Base-by-base conservation (phyloP, 1,284 basidiomycete genomes). In the Irpex sp. region DNA sequence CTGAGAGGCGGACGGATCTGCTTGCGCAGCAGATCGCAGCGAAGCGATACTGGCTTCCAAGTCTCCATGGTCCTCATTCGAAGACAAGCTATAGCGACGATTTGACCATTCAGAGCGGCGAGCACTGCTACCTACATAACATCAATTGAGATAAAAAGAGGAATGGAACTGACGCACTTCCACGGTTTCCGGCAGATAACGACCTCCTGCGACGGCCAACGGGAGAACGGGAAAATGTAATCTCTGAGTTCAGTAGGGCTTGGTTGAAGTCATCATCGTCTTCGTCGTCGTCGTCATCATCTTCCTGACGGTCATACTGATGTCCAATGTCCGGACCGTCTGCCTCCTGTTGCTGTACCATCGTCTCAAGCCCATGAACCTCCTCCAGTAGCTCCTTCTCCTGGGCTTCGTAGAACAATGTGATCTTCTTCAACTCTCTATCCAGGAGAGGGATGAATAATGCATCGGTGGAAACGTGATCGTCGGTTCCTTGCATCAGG, bases 371-470 rank as follows among this genome's bases (percentile, higher is more conserved):
- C 17, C 84, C 79, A 1, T 79, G 77, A 5, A 92, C 78, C 35
- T 92, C 88, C 1, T 82, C 81, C 11, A 86, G 70, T 0, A 96
- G 74, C 63, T 95, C 92, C 47, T 81, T 83, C 69, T 92, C 88
- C 74, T 95, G 93, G 5, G 78, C 71, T 62, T 85, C 83, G 75
- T 98, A 98, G 74, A 98, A 98, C 0, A 80, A 66, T 36, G 81
- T 79, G 21, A 98, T 90, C 81, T 97, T 98, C 71, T 82, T 79
- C 50, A 97, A 80, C 71, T 99, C 95, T 63, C 84, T 81, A 74
- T 97, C 91, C 37, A 98, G 82, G 0, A 95, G 81, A 0, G 88
- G 85, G 9, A 82, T 76, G 75, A 98, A 97, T 26, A 84, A 68
- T 3, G 74, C 72, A 69, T 93, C 85, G 4, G 83, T 83, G 35